Evolutionary conservation across 148 eudicot genomes (phyloP).

Genomic region (Rhododendron vialii): DNA sequence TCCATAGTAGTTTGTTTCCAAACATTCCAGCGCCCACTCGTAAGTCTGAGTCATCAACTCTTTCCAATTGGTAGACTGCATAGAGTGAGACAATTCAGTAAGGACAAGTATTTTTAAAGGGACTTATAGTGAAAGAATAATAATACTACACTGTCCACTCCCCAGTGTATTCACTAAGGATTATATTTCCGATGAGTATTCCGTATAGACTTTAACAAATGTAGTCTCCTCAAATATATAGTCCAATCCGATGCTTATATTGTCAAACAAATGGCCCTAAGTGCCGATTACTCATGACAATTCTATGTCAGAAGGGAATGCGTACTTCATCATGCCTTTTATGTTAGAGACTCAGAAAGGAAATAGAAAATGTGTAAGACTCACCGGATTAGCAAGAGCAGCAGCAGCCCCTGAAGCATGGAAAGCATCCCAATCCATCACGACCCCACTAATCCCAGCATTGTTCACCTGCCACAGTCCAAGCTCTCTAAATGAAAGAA

Average conservation of each 20-base stretch:
- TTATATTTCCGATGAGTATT: background rate
- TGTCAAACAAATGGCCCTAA: background rate
- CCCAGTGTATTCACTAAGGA: background rate
- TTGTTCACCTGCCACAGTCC: background rate
- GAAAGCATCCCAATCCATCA: background rate
- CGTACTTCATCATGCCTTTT: background rate
- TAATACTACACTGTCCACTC: background rate
- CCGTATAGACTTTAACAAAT: background rate
- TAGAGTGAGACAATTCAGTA: background rate
- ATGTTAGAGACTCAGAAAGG: background rate
- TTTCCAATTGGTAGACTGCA: slow-evolving; percentile 13
- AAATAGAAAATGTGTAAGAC: background rate
- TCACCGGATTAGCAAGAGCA: background rate
- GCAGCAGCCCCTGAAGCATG: background rate
- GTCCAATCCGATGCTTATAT: background rate
- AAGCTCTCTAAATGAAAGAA: background rate
- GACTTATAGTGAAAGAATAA: background rate
- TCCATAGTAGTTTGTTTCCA: slow-evolving; percentile 49
- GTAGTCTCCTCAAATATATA: background rate
- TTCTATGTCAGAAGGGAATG: background rate
- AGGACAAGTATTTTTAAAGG: background rate
- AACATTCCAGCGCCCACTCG: slow-evolving; percentile 33
- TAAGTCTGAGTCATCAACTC: slow-evolving; percentile 14
- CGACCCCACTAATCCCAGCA: background rate
- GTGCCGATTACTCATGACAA: background rate